Percentiles rank a stretch among this genome's conserved stretches.
phyloP scores from a whole-genome alignment of 75 land plant genomes.

The Cryptomeria japonica region DNA sequence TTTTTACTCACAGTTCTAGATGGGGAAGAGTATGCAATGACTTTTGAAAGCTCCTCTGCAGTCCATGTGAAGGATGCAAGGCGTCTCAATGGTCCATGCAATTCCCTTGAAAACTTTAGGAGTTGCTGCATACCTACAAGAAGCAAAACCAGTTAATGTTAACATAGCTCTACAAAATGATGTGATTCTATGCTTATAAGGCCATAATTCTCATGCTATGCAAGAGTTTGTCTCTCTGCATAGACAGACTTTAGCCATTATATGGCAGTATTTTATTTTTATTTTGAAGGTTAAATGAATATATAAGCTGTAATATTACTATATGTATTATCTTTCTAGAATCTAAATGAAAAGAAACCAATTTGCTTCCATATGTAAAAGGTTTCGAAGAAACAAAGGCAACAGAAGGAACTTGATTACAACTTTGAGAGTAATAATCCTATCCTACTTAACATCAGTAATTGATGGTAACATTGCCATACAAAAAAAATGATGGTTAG shows the following conservation, averaged over 20 bases:
- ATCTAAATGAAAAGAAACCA: neutral
- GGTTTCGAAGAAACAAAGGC: neutral
- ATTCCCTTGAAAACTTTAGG: slow-evolving; percentile 40
- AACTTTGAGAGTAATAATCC: neutral
- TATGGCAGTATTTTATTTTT: neutral
- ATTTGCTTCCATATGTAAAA: neutral
- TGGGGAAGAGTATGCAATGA: slow-evolving; percentile 41
- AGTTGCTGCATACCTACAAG: slow-evolving; percentile 48
- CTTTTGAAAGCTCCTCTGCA: slow-evolving; percentile 61
- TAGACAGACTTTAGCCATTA: neutral
- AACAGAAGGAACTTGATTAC: neutral
- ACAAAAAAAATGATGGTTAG: neutral
- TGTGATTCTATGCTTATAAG: neutral
- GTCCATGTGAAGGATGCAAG: slow-evolving; percentile 56
- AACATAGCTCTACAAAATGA: neutral
- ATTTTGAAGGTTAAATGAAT: neutral
- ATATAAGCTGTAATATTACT: neutral
- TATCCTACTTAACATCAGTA: neutral
- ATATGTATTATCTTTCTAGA: neutral
- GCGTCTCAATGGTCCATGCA: slow-evolving; percentile 55
- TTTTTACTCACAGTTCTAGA: slow-evolving; percentile 33
- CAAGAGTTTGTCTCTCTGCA: neutral
- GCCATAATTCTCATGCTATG: neutral
- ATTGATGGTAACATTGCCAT: neutral
- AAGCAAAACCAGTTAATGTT: neutral